A percentile compares a stretch with the other conserved stretches of the same genome.
Conservation (phyloP, 2,329 filamentous ascomycete species). For the Chrysoporthe deuterocubensis region DNA sequence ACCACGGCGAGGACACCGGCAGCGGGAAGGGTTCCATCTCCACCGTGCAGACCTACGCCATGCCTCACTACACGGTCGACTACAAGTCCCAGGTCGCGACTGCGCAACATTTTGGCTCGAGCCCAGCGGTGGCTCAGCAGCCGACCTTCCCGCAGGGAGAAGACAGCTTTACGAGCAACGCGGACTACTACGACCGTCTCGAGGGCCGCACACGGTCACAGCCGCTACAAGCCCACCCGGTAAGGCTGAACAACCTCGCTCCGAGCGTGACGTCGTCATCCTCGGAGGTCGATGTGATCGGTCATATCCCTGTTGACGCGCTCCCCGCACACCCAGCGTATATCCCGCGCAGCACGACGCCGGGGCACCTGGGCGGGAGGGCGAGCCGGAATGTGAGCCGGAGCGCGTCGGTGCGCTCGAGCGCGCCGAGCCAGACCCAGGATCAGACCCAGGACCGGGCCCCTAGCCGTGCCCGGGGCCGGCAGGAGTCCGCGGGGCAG, state of each 20-base stretch:
- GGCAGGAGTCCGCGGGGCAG: too few species aligned
- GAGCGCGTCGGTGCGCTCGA: slow-evolving; percentile 6
- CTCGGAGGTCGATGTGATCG: slow-evolving; percentile 9
- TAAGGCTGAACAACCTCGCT: slow-evolving; percentile 7
- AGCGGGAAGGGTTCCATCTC: slow-evolving; percentile 30
- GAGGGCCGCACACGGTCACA: slow-evolving; percentile 34
- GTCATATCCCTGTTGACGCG: slow-evolving; percentile 31
- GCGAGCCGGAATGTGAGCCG: slow-evolving; percentile 21
- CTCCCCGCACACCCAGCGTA: slow-evolving; percentile 56
- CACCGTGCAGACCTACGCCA: slow-evolving; percentile 24
- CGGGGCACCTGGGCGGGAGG: slow-evolving; percentile 30
- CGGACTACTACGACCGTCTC: slow-evolving; percentile 46
- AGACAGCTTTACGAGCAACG: slow-evolving; percentile 38
- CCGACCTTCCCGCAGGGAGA: slow-evolving; percentile 20
- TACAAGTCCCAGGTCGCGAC: slow-evolving; percentile 34
- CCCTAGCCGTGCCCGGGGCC: neutral
- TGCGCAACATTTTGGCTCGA: slow-evolving; percentile 7
- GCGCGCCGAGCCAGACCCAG: neutral
- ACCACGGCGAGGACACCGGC: slow-evolving; percentile 25
- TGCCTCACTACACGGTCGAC: slow-evolving; percentile 38
- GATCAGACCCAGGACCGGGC: neutral
- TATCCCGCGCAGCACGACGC: slow-evolving; percentile 39
- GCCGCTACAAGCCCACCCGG: slow-evolving; percentile 21
- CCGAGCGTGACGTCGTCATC: neutral
- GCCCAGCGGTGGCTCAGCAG: slow-evolving; percentile 5